Evolutionary conservation across 2,329 filamentous ascomycete species (phyloP).

Genomic region (Ophiostoma sp.): DNA sequence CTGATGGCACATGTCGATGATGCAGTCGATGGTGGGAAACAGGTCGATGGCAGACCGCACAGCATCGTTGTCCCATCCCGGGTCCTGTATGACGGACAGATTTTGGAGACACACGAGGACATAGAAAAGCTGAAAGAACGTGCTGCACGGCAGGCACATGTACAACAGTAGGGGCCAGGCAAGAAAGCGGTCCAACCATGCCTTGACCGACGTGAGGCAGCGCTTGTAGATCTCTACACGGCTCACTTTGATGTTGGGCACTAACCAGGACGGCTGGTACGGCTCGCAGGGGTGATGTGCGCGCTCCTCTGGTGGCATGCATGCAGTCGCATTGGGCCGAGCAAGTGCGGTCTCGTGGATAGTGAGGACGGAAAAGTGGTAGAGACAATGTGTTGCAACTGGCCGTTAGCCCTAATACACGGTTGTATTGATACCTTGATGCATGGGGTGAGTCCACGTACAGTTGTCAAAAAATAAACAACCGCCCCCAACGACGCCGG

Average conservation of each 20-base stretch:
- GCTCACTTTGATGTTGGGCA: slow-evolving; percentile 12
- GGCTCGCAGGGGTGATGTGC: background rate
- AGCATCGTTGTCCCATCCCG: background rate
- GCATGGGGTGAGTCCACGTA: background rate
- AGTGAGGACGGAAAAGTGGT: slow-evolving; percentile 21
- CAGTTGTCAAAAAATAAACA: background rate
- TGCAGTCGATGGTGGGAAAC: background rate
- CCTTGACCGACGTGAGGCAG: slow-evolving; percentile 22
- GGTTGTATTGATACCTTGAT: too few relatives aligned
- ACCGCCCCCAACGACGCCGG: background rate
- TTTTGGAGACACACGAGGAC: background rate
- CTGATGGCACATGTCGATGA: background rate
- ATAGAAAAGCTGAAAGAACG: background rate
- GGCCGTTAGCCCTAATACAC: background rate
- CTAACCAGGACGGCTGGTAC: background rate
- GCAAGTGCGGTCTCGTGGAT: slow-evolving; percentile 22
- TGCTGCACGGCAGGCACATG: background rate
- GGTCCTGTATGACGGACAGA: background rate
- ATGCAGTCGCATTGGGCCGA: slow-evolving; percentile 1
- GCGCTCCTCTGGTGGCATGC: background rate
- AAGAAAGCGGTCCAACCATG: slow-evolving; percentile 23
- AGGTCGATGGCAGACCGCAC: background rate
- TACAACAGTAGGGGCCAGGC: slow-evolving; percentile 2
- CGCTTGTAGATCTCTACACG: slow-evolving; percentile 23
- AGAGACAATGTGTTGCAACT: slow-evolving; percentile 18